Percentiles rank a stretch among this genome's conserved stretches.
These are phyloP conservation scores for Mortierella sp. DNA, from an alignment of 371 early-diverging fungal genomes.

Conservation along the genomic window DNA sequence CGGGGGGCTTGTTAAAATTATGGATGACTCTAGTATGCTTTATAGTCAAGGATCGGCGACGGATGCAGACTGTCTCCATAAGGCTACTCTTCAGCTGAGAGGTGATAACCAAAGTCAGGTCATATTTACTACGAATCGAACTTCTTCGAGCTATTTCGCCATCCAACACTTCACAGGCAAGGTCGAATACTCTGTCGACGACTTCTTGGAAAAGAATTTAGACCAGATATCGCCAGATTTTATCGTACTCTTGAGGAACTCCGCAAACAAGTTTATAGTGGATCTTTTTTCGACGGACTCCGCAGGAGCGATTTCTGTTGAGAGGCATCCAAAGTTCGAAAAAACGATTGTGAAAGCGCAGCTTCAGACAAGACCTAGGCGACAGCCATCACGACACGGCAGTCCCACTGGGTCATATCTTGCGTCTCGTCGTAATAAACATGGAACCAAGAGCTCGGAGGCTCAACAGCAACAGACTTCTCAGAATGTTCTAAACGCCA, in stretches of 20 bases:
- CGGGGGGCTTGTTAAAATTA: conserved; percentile 67
- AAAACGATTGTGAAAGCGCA: conserved; percentile 74
- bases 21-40: conserved; percentile 67
- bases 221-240: conserved; percentile 87
- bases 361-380: conserved; percentile 66
- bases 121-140: conserved; percentile 57
- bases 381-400: conserved; percentile 57
- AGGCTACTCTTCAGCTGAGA: conserved; percentile 62
- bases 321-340: conserved; percentile 70
- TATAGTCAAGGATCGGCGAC: conserved; percentile 55
- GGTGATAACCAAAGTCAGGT: conserved; percentile 59
- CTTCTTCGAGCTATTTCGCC: conserved; percentile 60
- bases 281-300: conserved; percentile 64
- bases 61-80: conserved; percentile 58
- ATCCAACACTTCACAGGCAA: conserved; percentile 84
- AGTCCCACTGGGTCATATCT: conserved; percentile 13
- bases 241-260: conserved; percentile 84
- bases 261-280: conserved; percentile 75
- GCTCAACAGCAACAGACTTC: conserved; percentile 6
- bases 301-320: conserved; percentile 60
- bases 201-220: conserved; percentile 80
- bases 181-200: conserved; percentile 81
- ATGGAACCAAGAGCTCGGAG: conserved; percentile 9
- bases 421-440: conserved; percentile 12
- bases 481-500: conserved; percentile 18